Percentiles rank a stretch among this genome's conserved stretches.
phyloP scores from a whole-genome alignment of 768 basidiomycete genomes.

The Pleurotus sapidus region DNA sequence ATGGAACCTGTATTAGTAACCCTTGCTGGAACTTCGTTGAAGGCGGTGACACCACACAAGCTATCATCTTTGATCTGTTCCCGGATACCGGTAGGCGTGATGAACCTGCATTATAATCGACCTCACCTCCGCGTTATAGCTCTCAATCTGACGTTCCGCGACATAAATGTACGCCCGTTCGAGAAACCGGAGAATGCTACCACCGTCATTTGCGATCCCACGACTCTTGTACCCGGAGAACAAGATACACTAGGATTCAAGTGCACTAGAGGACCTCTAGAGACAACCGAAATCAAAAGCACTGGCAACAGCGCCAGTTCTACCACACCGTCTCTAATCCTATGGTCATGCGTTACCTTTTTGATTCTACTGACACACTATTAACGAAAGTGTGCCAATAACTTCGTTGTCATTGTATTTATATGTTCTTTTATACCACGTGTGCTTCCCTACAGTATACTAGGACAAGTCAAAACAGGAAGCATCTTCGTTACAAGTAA shows the following conservation, averaged over 20 bases:
- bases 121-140: slow-evolving; percentile 14
- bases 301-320: neutral
- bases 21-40: slow-evolving; percentile 38
- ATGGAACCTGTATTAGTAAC: slow-evolving; percentile 34
- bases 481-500: slow-evolving; percentile 19
- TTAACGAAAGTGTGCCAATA: neutral
- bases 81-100: slow-evolving; percentile 27
- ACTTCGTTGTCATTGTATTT: neutral
- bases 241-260: slow-evolving; percentile 27
- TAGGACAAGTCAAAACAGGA: slow-evolving; percentile 16
- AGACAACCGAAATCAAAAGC: slow-evolving; percentile 13
- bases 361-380: neutral
- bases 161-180: slow-evolving; percentile 25
- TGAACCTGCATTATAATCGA: neutral
- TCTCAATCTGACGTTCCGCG: slow-evolving; percentile 20
- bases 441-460: neutral
- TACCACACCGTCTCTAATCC: neutral
- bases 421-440: neutral
- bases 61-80: slow-evolving; percentile 34
- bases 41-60: slow-evolving; percentile 29
- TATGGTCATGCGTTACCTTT: neutral
- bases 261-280: slow-evolving; percentile 26
- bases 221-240: slow-evolving; percentile 22
- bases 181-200: slow-evolving; percentile 17
- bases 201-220: slow-evolving; percentile 30